Conservation (phyloP, 164 flowering plant genomes). For the Malania oleifera region DNA sequence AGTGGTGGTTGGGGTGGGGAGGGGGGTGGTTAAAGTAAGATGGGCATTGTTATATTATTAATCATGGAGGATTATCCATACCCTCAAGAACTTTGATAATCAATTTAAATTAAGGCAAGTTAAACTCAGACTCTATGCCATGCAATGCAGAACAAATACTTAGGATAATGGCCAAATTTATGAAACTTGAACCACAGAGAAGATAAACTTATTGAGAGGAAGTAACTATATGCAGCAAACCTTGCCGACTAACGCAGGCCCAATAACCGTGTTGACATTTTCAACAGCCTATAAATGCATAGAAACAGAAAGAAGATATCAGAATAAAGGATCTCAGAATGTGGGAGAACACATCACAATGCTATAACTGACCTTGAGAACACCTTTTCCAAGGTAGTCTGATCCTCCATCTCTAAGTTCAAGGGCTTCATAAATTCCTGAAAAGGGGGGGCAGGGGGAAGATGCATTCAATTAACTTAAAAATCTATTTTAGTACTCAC, state of each 20-base stretch:
- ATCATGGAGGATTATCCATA: too few relatives aligned
- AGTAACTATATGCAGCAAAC: slow-evolving; percentile 24
- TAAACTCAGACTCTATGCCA: too few relatives aligned
- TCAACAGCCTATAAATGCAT: slow-evolving; percentile 53
- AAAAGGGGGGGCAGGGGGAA: slow-evolving; percentile 3
- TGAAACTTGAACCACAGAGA: neutral
- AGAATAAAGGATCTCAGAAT: neutral
- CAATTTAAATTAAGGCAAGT: too few relatives aligned
- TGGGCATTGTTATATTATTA: too few relatives aligned
- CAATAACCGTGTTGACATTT: slow-evolving; percentile 74
- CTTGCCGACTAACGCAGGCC: slow-evolving; percentile 88
- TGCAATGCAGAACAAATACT: too few relatives aligned
- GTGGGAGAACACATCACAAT: neutral
- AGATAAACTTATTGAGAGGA: neutral
- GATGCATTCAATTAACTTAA: neutral
- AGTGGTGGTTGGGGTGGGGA: too few relatives aligned
- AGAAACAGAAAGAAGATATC: neutral
- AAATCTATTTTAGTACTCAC: neutral
- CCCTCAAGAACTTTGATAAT: too few relatives aligned
- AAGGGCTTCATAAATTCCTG: slow-evolving; percentile 88
- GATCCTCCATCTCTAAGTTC: slow-evolving; percentile 86
- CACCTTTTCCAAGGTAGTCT: slow-evolving; percentile 93
- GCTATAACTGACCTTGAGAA: slow-evolving; percentile 48
- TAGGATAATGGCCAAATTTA: too few relatives aligned
- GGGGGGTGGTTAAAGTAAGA: too few relatives aligned